These are phyloP conservation scores for Nakazawaea ambrosiae DNA, from an alignment of 805 yeast genomes.

Conservation along the genomic window DNA sequence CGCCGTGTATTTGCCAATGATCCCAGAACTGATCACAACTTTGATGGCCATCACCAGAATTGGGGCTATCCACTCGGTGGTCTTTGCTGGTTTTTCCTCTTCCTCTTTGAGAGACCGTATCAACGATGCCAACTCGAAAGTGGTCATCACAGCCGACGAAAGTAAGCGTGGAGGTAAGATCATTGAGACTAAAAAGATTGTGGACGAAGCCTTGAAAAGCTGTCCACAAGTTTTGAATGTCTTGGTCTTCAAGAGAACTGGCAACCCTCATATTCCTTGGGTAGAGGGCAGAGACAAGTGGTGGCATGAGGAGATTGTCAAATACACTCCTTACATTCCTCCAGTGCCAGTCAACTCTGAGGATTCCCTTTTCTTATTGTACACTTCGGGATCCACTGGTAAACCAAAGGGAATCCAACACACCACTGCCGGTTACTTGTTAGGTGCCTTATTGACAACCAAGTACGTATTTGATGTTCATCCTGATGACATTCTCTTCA, in stretches of 20 bases:
- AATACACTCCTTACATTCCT: constrained; percentile 64
- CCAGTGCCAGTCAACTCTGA: constrained; percentile 73
- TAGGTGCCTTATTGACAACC: constrained; percentile 68
- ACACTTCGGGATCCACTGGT: constrained; percentile 86
- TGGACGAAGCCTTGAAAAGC: constrained; percentile 67
- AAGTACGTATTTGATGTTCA: constrained; percentile 74
- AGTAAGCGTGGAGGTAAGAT: constrained; percentile 79
- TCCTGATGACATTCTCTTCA: constrained; percentile 66
- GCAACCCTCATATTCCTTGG: constrained; percentile 45
- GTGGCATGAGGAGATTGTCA: constrained; percentile 67
- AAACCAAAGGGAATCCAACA: constrained; percentile 85
- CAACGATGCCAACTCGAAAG: constrained; percentile 62
- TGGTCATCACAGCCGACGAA: constrained; percentile 76
- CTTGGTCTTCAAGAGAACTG: constrained; percentile 69
- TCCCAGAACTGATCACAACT: constrained; percentile 70
- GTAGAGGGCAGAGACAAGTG: constrained; percentile 57
- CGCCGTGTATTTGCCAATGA: constrained; percentile 84
- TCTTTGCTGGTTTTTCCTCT: constrained; percentile 79
- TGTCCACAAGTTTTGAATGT: constrained; percentile 66
- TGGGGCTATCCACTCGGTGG: constrained; percentile 82
- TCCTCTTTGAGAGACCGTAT: constrained; percentile 68
- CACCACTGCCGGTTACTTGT: constrained; percentile 71
- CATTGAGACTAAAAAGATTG: constrained; percentile 73
- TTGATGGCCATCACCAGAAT: constrained; percentile 72
- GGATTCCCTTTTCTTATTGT: constrained; percentile 73